Base-by-base conservation (phyloP, 1,284 basidiomycete species). In the Sanghuangporus baumii region DNA sequence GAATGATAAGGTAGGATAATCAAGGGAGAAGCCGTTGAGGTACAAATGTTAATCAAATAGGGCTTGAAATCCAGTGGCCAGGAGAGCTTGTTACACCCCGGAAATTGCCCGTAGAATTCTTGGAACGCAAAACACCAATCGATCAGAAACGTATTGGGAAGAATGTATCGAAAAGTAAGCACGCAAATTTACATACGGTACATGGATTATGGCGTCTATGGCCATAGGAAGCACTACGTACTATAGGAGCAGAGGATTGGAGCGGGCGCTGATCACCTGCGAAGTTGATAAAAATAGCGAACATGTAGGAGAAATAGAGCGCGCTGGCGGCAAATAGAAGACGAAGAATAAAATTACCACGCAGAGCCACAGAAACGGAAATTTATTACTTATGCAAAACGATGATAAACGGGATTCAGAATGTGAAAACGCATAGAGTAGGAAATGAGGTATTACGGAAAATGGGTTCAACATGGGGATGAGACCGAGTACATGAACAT, bases 151-250 rank as follows among this genome's bases (percentile, higher is more conserved):
- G n/a, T 14, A 43, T 18, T 31, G 26, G 23, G 14, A 51, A 23
- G 20, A 34, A 51, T 34, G 31, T 12, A 51, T 34, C 18, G 16
- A 23, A n/a, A 23, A 26, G 47, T 18, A 7, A 26, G 9, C 2
- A 50, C 20, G 9, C 23, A 26, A 50, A 50, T n/a, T 16, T n/a
- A 37, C 9, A 54, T 46, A 54, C 59, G 12, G 31, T 57, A 61
- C 55, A 64, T 23, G 55, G 43, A 67, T 63, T 66, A 65, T 57
- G 40, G 60, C 65, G 48, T 57, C 56, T 57, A 56, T 34, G 64
- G 48, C 61, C 46, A 34, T n/a, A 34, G 50, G 47, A 51, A 47
- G 54, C 56, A 55, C 36, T 62, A 61, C 50, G 59, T 52, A 55
- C 47, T 51, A 36, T 56, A 57, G 31, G 34, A 50, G 40, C 37